Conservation (phyloP, 345 rosid species). For the Sonneratia alba region DNA sequence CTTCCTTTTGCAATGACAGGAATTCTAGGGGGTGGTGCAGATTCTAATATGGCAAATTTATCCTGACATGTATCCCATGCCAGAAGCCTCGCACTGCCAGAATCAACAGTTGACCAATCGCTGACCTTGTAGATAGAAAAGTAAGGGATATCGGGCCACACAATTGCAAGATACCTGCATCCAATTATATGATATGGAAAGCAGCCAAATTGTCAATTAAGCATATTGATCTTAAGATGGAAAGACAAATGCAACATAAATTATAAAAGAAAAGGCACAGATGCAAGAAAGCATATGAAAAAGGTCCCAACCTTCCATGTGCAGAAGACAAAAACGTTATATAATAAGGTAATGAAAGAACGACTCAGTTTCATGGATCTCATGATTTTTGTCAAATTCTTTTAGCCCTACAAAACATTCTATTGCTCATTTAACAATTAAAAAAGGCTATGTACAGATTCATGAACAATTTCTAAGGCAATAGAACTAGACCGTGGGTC, state of each 20-base stretch:
- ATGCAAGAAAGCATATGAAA: neutral
- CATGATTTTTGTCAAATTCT: neutral
- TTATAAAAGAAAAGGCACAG: constrained; percentile 2
- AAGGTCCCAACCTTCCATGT: neutral
- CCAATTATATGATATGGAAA: constrained; percentile 16
- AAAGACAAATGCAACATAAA: neutral
- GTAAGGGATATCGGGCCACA: constrained; percentile 96
- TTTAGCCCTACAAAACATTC: neutral
- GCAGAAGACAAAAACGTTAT: neutral
- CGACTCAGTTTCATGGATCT: neutral
- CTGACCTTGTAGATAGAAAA: constrained; percentile 91
- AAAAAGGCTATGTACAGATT: neutral
- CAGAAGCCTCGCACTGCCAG: constrained; percentile 91
- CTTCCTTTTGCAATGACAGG: constrained; percentile 82
- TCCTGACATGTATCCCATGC: constrained; percentile 97
- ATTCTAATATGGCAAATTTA: constrained; percentile 89
- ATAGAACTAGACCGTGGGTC: neutral
- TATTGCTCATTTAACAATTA: neutral
- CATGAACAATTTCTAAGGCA: neutral
- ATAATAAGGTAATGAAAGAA: neutral
- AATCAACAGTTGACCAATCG: constrained; percentile 96
- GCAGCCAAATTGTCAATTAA: neutral
- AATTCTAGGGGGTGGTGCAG: constrained; percentile 68
- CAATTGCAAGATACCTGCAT: constrained; percentile 86
- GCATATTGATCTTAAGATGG: neutral